Evolutionary conservation across 106 monocot species (phyloP).

Genomic region (Triglochin maritima): DNA sequence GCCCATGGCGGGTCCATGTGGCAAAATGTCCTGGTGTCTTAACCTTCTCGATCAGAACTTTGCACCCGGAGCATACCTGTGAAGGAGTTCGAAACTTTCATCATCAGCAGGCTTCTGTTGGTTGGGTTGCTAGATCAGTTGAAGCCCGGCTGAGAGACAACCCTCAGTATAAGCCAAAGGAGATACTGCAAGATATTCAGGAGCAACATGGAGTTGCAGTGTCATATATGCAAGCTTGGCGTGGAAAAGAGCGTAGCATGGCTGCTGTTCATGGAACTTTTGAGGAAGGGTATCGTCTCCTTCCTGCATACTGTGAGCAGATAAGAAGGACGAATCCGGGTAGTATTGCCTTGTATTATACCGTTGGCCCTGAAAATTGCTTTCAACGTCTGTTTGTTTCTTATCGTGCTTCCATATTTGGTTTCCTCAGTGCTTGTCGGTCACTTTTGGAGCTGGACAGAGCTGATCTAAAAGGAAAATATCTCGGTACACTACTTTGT

Average conservation of each 20-base stretch:
- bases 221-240: constrained; percentile 99
- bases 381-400: constrained; percentile 88
- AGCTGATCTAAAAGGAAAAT: constrained; percentile 84
- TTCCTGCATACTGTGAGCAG: constrained; percentile 87
- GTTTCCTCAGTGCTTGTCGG: constrained; percentile 81
- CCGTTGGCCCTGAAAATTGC: constrained; percentile 62
- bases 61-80: constrained; percentile 84
- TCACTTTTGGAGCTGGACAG: constrained; percentile 89
- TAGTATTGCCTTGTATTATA: constrained; percentile 67
- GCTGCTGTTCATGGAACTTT: constrained; percentile 92
- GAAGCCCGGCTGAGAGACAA: constrained; percentile 78
- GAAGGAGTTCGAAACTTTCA: constrained; percentile 74
- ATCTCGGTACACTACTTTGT: constrained; percentile 81
- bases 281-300: constrained; percentile 79
- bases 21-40: constrained; percentile 83
- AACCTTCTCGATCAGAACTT: constrained; percentile 85
- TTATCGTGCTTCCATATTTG: constrained; percentile 71
- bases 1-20: constrained; percentile 93
- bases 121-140: constrained; percentile 98
- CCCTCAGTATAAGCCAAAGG: constrained; percentile 87
- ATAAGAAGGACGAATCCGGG: constrained; percentile 72
- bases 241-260: constrained; percentile 93
- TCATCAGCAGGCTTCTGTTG: constrained; percentile 95
- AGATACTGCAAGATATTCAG: constrained; percentile 87
- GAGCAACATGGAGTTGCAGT: constrained; percentile 95